Conservation (phyloP, 1,139 yeast genomes). For the Arxiozyma slooffiae region DNA sequence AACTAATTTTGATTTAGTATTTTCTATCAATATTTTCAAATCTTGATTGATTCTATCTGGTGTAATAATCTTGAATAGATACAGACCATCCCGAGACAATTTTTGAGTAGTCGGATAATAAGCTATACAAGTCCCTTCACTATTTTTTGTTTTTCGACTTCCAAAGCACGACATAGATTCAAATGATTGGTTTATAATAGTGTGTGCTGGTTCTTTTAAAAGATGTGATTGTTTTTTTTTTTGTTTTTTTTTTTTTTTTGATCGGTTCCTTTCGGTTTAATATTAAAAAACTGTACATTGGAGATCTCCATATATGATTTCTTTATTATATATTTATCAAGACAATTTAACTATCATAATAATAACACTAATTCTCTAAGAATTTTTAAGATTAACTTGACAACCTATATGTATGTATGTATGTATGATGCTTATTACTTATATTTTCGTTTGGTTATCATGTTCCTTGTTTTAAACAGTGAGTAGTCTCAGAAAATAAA, state of each 20-base stretch:
- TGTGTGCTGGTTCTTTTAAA: conserved; percentile 89
- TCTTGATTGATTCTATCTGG: conserved; percentile 98
- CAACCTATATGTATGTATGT: too few species aligned
- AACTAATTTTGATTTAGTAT: conserved; percentile 73
- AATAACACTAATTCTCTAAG: too few species aligned
- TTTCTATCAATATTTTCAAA: conserved; percentile 71
- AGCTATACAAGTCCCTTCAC: conserved; percentile 97
- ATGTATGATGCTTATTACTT: too few species aligned
- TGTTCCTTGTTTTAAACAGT: too few species aligned
- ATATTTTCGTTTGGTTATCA: too few species aligned
- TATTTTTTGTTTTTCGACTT: conserved; percentile 83
- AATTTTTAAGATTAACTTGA: too few species aligned
- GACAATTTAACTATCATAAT: too few species aligned
- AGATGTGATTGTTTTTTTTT: conserved; percentile 76
- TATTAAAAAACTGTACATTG: conserved; percentile 31
- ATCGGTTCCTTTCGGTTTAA: conserved; percentile 62
- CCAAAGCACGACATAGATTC: conserved; percentile 84
- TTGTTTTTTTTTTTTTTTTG: too few species aligned
- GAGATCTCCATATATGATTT: neutral
- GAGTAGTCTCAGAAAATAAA: too few species aligned
- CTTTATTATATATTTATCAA: too few species aligned
- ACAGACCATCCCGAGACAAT: conserved; percentile 49
- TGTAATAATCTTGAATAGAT: conserved; percentile 85
- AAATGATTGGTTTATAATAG: conserved; percentile 90
- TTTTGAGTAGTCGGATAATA: conserved; percentile 61